Conservation (phyloP, 192 early-diverging fungal species). For the Cetraspora pellucida region DNA sequence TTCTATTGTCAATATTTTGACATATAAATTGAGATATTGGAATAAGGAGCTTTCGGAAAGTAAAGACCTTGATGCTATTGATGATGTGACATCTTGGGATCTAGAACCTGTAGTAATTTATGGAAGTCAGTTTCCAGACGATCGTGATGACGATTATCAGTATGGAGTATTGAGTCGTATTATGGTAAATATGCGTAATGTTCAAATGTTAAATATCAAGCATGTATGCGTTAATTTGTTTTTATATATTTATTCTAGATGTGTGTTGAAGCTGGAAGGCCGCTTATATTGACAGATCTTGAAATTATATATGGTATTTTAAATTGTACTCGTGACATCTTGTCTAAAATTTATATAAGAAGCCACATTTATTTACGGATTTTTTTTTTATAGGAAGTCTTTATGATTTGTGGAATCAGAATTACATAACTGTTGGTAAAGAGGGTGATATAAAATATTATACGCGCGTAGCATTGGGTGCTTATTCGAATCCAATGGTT, state of each 20-base stretch:
- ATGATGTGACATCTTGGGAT: no score
- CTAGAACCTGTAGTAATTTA: slow-evolving; percentile 29
- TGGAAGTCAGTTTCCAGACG: slow-evolving; percentile 32
- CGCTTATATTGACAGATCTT: slow-evolving; percentile 31
- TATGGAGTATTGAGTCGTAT: slow-evolving; percentile 27
- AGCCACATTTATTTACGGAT: not conserved
- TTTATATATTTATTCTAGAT: slow-evolving; percentile 3
- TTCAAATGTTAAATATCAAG: not conserved
- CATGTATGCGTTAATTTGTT: not conserved
- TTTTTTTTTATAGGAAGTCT: slow-evolving; percentile 9
- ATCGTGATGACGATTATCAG: not conserved
- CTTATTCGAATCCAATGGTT: slow-evolving; percentile 28
- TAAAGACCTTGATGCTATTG: no score
- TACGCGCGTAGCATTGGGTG: slow-evolving; percentile 5
- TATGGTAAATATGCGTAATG: not conserved
- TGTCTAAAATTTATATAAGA: no score
- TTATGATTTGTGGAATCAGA: slow-evolving; percentile 36
- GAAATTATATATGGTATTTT: slow-evolving; percentile 18
- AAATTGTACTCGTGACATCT: not conserved
- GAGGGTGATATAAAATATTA: slow-evolving; percentile 18
- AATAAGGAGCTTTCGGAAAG: no score
- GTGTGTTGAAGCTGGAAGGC: slow-evolving; percentile 30
- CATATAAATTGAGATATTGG: slow-evolving; percentile 1
- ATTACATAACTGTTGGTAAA: slow-evolving; percentile 12
- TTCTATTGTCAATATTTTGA: slow-evolving; percentile 28